Conservation (phyloP, 768 basidiomycete species). For the Cystobasidium onofrii region DNA sequence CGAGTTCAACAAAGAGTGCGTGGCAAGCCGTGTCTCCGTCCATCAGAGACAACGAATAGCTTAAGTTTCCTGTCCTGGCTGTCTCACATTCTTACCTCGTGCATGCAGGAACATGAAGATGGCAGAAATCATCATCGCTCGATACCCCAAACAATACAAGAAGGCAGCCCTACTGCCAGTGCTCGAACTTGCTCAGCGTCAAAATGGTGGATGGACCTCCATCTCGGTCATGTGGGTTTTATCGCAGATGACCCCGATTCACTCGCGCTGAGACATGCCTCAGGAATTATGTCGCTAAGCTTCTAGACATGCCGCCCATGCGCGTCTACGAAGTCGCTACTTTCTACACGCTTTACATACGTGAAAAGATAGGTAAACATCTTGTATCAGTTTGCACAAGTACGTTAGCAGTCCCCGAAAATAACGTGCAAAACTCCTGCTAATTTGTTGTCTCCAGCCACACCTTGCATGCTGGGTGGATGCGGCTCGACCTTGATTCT, state of each 20-base stretch:
- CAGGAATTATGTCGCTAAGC: constrained; percentile 77
- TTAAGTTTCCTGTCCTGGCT: too few relatives aligned
- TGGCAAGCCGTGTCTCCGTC: too few relatives aligned
- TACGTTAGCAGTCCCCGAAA: not conserved
- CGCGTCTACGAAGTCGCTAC: constrained; percentile 98
- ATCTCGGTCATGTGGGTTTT: constrained; percentile 75
- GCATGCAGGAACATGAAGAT: constrained; percentile 65
- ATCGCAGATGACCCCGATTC: too few relatives aligned
- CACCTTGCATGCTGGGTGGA: constrained; percentile 80
- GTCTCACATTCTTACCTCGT: not conserved
- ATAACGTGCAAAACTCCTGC: too few relatives aligned
- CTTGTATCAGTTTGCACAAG: constrained; percentile 93
- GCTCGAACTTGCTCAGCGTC: constrained; percentile 89
- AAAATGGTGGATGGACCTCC: constrained; percentile 97
- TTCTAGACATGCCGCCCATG: constrained; percentile 93
- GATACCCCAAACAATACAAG: constrained; percentile 79
- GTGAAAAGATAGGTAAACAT: constrained; percentile 85
- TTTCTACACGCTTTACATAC: constrained; percentile 99
- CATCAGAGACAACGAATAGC: too few relatives aligned
- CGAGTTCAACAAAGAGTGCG: not conserved
- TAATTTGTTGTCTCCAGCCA: constrained; percentile 51
- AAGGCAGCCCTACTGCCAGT: constrained; percentile 96
- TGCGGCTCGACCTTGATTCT: constrained; percentile 81
- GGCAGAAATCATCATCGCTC: constrained; percentile 78
- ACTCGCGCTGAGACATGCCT: not conserved